Evolutionary conservation across 768 basidiomycete species (phyloP).

Genomic region (Coprinopsis cinerea): DNA sequence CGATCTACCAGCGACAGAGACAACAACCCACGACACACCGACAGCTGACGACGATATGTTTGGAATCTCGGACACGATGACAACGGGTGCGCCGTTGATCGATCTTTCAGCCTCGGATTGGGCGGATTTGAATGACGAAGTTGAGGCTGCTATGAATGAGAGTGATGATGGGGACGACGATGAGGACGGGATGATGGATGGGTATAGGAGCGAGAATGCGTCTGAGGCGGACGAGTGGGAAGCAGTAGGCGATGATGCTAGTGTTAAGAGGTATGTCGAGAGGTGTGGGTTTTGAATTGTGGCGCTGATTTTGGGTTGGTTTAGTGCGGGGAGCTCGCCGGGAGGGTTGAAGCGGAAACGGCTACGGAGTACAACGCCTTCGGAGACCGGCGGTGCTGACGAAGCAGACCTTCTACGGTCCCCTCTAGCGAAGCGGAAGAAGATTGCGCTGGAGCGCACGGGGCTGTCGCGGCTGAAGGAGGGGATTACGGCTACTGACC

Average conservation of each 20-base stretch:
- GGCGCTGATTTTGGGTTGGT: neutral
- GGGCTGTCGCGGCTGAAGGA: slow-evolving; percentile 68
- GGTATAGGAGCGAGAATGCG: slow-evolving; percentile 36
- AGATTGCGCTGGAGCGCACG: slow-evolving; percentile 57
- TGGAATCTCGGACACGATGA: slow-evolving; percentile 62
- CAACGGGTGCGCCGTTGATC: slow-evolving; percentile 38
- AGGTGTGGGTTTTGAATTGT: no score
- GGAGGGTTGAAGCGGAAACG: slow-evolving; percentile 62
- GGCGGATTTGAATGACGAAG: slow-evolving; percentile 80
- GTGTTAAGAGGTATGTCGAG: slow-evolving; percentile 15
- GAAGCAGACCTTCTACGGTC: slow-evolving; percentile 49
- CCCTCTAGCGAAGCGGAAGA: slow-evolving; percentile 78
- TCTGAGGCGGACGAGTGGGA: slow-evolving; percentile 3
- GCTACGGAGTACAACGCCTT: slow-evolving; percentile 65
- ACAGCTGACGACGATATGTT: slow-evolving; percentile 44
- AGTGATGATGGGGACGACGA: slow-evolving; percentile 58
- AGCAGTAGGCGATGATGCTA: slow-evolving; percentile 9
- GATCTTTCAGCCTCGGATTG: slow-evolving; percentile 67
- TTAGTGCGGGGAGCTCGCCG: slow-evolving; percentile 36
- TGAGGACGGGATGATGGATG: slow-evolving; percentile 54
- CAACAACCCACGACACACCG: slow-evolving; percentile 12
- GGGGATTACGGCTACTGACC: slow-evolving; percentile 51
- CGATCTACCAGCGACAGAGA: slow-evolving; percentile 20
- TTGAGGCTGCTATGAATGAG: slow-evolving; percentile 83
- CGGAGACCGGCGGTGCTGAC: slow-evolving; percentile 33